phyloP scores from a whole-genome alignment of 75 land plant genomes.

The Cunninghamia lanceolata region DNA sequence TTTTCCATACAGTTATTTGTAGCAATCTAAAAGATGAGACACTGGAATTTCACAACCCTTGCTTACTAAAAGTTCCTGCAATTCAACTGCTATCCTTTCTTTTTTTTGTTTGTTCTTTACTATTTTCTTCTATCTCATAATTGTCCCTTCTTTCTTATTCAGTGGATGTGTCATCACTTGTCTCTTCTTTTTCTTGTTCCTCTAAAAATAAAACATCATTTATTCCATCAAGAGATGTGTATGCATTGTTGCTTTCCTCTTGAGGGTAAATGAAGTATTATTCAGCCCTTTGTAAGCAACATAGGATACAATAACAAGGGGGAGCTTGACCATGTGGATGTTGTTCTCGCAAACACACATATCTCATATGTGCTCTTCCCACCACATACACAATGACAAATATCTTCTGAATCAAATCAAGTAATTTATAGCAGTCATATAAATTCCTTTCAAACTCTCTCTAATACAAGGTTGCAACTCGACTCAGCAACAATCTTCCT shows the following conservation, averaged over 20 bases:
- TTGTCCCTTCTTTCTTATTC: not conserved
- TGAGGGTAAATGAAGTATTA: not conserved
- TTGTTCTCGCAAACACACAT: conserved; percentile 39
- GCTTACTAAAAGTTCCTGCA: not conserved
- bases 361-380: conserved; percentile 50
- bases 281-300: not conserved
- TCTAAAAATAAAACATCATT: not conserved
- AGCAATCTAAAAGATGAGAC: not conserved
- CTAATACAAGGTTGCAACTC: conserved; percentile 67
- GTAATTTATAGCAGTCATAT: conserved; percentile 62
- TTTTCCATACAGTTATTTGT: not conserved
- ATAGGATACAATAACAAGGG: not conserved
- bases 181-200: no score
- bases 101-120: not conserved
- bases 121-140: not conserved
- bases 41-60: not conserved
- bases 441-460: conserved; percentile 65
- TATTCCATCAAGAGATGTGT: not conserved
- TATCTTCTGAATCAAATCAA: conserved; percentile 69
- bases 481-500: conserved; percentile 55
- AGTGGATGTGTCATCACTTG: not conserved
- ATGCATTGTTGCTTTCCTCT: not conserved
- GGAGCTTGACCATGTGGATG: not conserved
- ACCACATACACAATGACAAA: conserved; percentile 44
- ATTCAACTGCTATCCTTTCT: not conserved